Evolutionary conservation across 768 basidiomycete genomes (phyloP).

Genomic region (Tylopilus balloui): DNA sequence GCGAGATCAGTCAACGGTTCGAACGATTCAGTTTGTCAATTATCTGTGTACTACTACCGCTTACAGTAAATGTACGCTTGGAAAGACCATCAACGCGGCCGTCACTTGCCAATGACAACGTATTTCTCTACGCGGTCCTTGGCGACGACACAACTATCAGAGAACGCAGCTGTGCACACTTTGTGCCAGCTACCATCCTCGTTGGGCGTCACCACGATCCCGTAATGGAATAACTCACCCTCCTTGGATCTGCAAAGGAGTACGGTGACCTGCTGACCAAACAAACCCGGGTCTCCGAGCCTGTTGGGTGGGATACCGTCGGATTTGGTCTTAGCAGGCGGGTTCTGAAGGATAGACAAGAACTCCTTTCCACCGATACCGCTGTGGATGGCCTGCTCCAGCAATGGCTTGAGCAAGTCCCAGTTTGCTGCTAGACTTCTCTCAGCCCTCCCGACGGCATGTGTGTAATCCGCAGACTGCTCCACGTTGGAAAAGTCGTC

Average conservation of each 20-base stretch:
- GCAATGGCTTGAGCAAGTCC: neutral
- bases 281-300: neutral
- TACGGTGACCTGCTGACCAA: neutral
- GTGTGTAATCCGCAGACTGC: neutral
- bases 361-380: neutral
- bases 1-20: too few species aligned
- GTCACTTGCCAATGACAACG: slow-evolving; percentile 6
- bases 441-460: neutral
- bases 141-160: neutral
- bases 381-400: neutral
- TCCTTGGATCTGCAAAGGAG: slow-evolving; percentile 7
- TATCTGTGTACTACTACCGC: too few species aligned
- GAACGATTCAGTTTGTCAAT: too few species aligned
- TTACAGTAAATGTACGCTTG: too few species aligned
- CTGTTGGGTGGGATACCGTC: neutral
- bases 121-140: neutral
- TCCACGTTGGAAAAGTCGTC: slow-evolving; percentile 2
- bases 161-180: slow-evolving; percentile 11
- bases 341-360: neutral
- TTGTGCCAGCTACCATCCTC: neutral
- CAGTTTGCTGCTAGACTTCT: slow-evolving; percentile 1
- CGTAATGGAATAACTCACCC: slow-evolving; percentile 3
- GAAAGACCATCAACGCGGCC: neutral
- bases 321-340: neutral
- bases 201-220: neutral